phyloP scores from a whole-genome alignment of 768 basidiomycete species.

The Podaxis carcinomalis region DNA sequence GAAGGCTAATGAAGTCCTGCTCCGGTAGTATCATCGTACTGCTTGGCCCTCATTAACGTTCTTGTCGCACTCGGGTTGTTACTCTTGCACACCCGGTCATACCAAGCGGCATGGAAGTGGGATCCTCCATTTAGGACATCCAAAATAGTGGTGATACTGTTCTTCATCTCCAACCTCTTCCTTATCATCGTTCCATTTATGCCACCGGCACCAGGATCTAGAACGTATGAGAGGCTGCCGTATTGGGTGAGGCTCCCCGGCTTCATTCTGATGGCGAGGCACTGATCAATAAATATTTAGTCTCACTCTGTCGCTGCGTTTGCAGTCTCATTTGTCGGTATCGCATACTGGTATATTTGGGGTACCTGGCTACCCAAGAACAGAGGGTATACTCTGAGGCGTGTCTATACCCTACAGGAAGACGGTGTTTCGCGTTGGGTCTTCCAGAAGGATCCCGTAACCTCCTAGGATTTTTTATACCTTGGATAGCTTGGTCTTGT shows the following conservation, averaged over 20 bases:
- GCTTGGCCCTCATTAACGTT: conserved; percentile 51
- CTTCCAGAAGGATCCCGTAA: conserved; percentile 32
- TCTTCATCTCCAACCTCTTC: conserved; percentile 64
- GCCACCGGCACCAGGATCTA: conserved; percentile 49
- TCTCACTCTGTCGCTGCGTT: conserved; percentile 47
- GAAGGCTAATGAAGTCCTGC: neutral
- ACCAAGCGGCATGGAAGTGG: conserved; percentile 44
- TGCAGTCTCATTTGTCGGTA: conserved; percentile 42
- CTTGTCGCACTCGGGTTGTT: conserved; percentile 59
- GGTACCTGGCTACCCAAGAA: conserved; percentile 44
- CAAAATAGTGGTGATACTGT: conserved; percentile 42
- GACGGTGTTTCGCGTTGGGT: conserved; percentile 58
- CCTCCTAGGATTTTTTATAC: neutral
- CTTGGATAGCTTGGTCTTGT: neutral
- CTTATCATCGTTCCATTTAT: conserved; percentile 58
- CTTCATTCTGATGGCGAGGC: neutral
- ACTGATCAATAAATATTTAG: conserved; percentile 22
- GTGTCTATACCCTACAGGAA: conserved; percentile 43
- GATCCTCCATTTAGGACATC: conserved; percentile 61
- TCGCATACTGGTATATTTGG: conserved; percentile 55
- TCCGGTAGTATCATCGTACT: conserved; percentile 52
- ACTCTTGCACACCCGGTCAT: conserved; percentile 48
- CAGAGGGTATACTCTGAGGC: conserved; percentile 44
- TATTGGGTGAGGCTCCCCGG: conserved; percentile 55
- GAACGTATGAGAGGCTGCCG: conserved; percentile 54